Percentiles rank a stretch among this genome's conserved stretches.
Conservation (phyloP, 371 early-diverging fungal genomes). For the Chytridium lagenaria region DNA sequence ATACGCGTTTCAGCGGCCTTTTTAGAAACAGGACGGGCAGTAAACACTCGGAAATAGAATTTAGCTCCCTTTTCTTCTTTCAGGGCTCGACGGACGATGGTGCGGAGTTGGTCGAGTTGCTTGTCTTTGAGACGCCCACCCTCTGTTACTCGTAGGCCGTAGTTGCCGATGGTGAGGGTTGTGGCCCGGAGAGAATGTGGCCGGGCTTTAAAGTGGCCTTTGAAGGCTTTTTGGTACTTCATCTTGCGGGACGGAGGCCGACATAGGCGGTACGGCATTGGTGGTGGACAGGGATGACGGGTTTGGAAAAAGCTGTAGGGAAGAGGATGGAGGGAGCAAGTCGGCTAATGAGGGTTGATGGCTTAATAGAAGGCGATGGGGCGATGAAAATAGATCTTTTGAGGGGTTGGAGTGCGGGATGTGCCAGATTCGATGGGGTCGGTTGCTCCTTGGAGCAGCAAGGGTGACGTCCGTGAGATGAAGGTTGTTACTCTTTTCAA, state of each 20-base stretch:
- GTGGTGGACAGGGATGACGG: neutral
- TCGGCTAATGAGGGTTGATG: neutral
- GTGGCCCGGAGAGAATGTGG: slow-evolving; percentile 82
- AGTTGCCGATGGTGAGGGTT: slow-evolving; percentile 86
- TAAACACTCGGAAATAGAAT: slow-evolving; percentile 84
- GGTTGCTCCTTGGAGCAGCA: neutral
- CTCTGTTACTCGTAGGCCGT: slow-evolving; percentile 84
- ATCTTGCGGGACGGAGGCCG: slow-evolving; percentile 70
- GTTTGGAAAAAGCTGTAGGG: neutral
- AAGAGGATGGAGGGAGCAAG: neutral
- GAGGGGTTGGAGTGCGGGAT: too few species aligned
- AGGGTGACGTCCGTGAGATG: neutral
- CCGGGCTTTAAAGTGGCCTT: slow-evolving; percentile 72
- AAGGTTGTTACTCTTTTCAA: neutral
- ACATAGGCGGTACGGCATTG: slow-evolving; percentile 40
- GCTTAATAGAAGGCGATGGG: neutral
- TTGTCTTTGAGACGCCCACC: slow-evolving; percentile 83
- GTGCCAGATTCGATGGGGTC: neutral
- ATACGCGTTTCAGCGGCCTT: slow-evolving; percentile 94
- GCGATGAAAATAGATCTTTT: too few species aligned
- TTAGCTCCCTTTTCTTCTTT: slow-evolving; percentile 87
- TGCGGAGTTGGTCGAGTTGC: slow-evolving; percentile 82
- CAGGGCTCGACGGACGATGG: slow-evolving; percentile 76
- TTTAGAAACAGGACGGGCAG: slow-evolving; percentile 90
- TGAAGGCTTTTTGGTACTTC: slow-evolving; percentile 87